phyloP scores from a whole-genome alignment of 2,329 filamentous ascomycete species.

The Dryadomyces quercivorus region DNA sequence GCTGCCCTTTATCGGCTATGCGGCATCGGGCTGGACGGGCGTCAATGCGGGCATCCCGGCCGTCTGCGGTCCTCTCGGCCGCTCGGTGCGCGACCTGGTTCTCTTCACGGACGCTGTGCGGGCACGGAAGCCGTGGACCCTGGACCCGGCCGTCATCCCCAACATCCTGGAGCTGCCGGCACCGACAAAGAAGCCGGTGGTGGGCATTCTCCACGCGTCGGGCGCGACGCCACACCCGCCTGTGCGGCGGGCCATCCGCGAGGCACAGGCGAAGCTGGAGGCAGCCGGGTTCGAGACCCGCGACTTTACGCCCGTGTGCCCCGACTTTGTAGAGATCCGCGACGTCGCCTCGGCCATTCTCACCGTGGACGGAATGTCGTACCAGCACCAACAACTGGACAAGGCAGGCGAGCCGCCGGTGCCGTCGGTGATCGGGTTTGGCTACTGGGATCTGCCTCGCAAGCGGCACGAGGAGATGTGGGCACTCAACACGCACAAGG shows the following conservation, averaged over 20 bases:
- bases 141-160: slow-evolving; percentile 8
- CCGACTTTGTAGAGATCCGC: slow-evolving; percentile 10
- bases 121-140: slow-evolving; percentile 6
- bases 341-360: slow-evolving; percentile 8
- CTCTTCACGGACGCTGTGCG: slow-evolving; percentile 7
- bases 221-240: slow-evolving; percentile 8
- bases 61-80: slow-evolving; percentile 7
- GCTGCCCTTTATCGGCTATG: slow-evolving; percentile 12
- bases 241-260: slow-evolving; percentile 4
- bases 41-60: slow-evolving; percentile 10
- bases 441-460: slow-evolving; percentile 9
- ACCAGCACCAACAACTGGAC: slow-evolving; percentile 9
- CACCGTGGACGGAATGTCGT: slow-evolving; percentile 10
- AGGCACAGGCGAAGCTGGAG: slow-evolving; percentile 5
- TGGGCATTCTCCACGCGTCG: slow-evolving; percentile 6
- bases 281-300: slow-evolving; percentile 7
- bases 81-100: slow-evolving; percentile 6
- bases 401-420: slow-evolving; percentile 9
- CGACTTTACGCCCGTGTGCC: slow-evolving; percentile 11
- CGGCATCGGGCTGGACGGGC: slow-evolving; percentile 7
- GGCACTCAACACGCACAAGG: slow-evolving; percentile 10
- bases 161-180: slow-evolving; percentile 6
- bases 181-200: slow-evolving; percentile 3
- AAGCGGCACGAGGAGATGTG: slow-evolving; percentile 10
- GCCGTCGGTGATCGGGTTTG: slow-evolving; percentile 9